Percentiles rank a stretch among this genome's conserved stretches.
Conservation (phyloP, 2,329 filamentous ascomycete genomes). For the Rutstroemia sp. region DNA sequence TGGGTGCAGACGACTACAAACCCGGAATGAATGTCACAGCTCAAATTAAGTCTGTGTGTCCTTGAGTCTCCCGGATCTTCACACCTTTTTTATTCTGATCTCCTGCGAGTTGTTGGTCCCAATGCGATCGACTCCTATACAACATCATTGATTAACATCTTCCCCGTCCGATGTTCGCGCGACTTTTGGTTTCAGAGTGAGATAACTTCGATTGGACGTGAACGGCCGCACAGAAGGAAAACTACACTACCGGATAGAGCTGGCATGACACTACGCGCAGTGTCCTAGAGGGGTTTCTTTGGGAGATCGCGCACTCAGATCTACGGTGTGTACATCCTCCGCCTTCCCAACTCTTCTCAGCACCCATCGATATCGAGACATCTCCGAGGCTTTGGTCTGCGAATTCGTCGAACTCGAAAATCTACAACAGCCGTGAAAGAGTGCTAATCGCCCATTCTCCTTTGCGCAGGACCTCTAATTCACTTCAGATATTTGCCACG, state of each 20-base stretch:
- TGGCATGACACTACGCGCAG: neutral
- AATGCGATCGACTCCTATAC: neutral
- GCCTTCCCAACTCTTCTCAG: neutral
- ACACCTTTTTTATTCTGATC: neutral
- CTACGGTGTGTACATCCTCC: conserved; percentile 7
- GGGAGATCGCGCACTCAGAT: conserved; percentile 3
- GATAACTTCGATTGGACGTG: conserved; percentile 4
- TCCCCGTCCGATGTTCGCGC: neutral
- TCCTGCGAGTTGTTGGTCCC: neutral
- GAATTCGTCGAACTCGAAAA: neutral
- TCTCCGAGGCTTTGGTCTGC: neutral
- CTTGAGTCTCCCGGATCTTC: conserved; percentile 3
- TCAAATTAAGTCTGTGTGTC: conserved; percentile 4
- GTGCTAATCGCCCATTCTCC: conserved; percentile 2
- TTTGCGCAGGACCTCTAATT: neutral
- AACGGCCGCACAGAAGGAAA: neutral
- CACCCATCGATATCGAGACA: neutral
- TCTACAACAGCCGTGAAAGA: neutral
- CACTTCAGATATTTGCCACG: neutral
- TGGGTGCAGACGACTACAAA: neutral
- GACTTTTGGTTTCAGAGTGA: conserved; percentile 7
- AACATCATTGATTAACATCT: conserved; percentile 1
- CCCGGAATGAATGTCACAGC: neutral
- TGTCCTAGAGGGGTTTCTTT: conserved; percentile 1
- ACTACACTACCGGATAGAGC: neutral